Evolutionary conservation across 768 basidiomycete species (phyloP).

Genomic region (Amyloporia xantha): DNA sequence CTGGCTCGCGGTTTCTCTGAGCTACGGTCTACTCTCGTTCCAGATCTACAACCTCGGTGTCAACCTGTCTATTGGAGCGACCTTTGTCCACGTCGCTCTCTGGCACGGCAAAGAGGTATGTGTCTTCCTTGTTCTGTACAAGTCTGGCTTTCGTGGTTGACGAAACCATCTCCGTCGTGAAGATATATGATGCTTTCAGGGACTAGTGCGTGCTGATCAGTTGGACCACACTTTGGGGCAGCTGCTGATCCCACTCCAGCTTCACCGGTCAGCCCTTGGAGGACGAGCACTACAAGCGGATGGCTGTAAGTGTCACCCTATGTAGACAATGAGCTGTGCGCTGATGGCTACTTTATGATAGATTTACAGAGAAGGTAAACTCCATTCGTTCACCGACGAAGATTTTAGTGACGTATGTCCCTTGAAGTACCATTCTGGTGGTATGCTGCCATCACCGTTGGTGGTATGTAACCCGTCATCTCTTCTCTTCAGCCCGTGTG

Average conservation of each 20-base stretch:
- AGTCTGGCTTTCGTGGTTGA: background rate
- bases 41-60: constrained; percentile 4
- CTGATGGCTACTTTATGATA: background rate
- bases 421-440: constrained; percentile 26
- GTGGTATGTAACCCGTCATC: background rate
- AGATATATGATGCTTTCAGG: background rate
- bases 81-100: constrained; percentile 1
- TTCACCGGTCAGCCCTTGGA: constrained; percentile 8
- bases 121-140: no score
- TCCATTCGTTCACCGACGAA: background rate
- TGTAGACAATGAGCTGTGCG: no score
- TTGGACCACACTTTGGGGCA: background rate
- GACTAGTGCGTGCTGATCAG: background rate
- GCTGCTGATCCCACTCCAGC: no score
- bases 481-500: background rate
- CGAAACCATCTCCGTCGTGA: background rate
- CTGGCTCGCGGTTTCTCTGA: background rate
- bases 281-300: constrained; percentile 51
- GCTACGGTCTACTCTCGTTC: background rate
- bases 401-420: no score
- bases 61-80: constrained; percentile 5
- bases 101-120: constrained; percentile 1
- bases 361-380: background rate
- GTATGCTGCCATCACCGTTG: background rate
- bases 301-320: constrained; percentile 31